phyloP scores from a whole-genome alignment of 2,329 filamentous ascomycete species.

The Dothiorella sarmentorum region DNA sequence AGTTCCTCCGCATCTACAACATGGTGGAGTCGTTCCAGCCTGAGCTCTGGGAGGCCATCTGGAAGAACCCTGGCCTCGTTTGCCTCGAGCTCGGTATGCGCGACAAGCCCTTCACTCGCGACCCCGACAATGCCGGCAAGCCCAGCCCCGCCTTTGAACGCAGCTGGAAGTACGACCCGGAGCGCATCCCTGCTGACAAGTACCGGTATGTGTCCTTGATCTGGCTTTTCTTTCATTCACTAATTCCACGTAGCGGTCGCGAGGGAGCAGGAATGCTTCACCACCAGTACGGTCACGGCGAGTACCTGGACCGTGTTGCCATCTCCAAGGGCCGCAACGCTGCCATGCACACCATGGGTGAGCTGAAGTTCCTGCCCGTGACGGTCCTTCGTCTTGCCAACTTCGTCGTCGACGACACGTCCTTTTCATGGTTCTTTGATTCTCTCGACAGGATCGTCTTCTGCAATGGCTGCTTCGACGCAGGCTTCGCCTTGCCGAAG shows the following conservation, averaged over 20 bases:
- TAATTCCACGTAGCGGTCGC: constrained; percentile 23
- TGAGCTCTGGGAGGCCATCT: constrained; percentile 32
- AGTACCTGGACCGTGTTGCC: constrained; percentile 32
- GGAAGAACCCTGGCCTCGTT: constrained; percentile 27
- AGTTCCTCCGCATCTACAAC: constrained; percentile 29
- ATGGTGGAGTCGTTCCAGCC: constrained; percentile 29
- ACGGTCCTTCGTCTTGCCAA: constrained; percentile 30
- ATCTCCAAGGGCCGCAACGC: constrained; percentile 33
- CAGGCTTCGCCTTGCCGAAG: constrained; percentile 11
- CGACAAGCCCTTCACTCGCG: constrained; percentile 27
- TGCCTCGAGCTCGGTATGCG: constrained; percentile 31
- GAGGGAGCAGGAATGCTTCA: constrained; percentile 32
- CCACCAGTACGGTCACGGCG: constrained; percentile 29
- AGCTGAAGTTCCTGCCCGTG: constrained; percentile 2
- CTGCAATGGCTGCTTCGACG: constrained; percentile 5
- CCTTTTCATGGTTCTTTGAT: constrained; percentile 23
- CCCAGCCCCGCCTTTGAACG: constrained; percentile 25
- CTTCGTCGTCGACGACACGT: constrained; percentile 33
- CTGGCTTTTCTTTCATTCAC: not conserved
- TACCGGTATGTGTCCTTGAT: not conserved
- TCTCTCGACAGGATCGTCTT: not conserved
- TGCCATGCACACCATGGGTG: constrained; percentile 24
- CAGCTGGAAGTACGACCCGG: constrained; percentile 25
- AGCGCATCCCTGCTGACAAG: constrained; percentile 16
- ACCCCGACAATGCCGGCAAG: constrained; percentile 21